Conservation (phyloP, 169 alveolate species). For the Amoebophrya sp. region DNA sequence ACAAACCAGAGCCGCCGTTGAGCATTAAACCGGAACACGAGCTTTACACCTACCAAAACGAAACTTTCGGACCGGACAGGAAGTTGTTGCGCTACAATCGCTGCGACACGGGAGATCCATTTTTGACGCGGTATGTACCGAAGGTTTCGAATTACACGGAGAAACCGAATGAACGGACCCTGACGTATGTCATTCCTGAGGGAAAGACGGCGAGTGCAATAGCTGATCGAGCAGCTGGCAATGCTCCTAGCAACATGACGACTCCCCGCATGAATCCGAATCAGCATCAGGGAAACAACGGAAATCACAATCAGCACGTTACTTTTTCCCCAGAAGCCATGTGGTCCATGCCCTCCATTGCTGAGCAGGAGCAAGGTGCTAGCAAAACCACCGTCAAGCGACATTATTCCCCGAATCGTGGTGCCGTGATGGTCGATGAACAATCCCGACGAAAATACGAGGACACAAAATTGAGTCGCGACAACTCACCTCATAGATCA, state of each 20-base stretch:
- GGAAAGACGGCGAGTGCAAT: no score
- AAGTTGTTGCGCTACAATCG: background rate
- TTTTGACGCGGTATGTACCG: background rate
- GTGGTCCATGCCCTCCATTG: no score
- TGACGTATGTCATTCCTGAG: background rate
- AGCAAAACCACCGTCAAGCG: background rate
- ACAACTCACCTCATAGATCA: background rate
- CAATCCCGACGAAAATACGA: background rate
- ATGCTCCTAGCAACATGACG: no score
- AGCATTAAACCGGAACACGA: background rate
- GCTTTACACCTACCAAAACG: background rate
- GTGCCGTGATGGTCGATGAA: background rate
- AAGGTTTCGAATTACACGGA: background rate
- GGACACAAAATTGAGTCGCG: background rate
- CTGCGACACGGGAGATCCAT: background rate
- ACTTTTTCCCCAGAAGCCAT: no score
- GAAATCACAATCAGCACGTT: no score
- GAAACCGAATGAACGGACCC: background rate
- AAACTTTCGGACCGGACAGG: background rate
- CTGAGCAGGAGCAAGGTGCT: no score
- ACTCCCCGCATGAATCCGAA: no score
- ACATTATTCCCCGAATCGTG: background rate
- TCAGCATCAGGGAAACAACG: no score
- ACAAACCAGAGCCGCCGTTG: background rate
- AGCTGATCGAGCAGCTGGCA: no score